These are phyloP conservation scores for Hypoxylon perforatum DNA, from an alignment of 495 filamentous ascomycete genomes.

Conservation along the genomic window DNA sequence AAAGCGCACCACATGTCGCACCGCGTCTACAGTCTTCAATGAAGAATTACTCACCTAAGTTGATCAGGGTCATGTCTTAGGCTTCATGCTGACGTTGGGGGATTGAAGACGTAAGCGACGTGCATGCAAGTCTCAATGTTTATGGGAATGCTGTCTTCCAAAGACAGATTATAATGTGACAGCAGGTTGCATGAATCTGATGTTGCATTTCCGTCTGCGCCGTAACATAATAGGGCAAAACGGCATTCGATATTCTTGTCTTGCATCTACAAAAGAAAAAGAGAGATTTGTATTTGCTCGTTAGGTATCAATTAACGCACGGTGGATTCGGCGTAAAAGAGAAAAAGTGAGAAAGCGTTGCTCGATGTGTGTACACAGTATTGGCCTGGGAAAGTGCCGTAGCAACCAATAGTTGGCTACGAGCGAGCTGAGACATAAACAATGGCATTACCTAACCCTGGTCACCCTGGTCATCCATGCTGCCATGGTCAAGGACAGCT, in stretches of 20 bases:
- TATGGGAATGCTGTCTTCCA: conserved; percentile 9
- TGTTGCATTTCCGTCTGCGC: conserved; percentile 40
- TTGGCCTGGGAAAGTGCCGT: conserved; percentile 25
- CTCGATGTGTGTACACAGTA: background rate
- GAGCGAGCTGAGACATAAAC: conserved; percentile 40
- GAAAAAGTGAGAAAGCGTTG: conserved; percentile 12
- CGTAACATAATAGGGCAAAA: conserved; percentile 34
- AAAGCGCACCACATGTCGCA: conserved; percentile 21
- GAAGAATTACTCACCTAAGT: conserved; percentile 36
- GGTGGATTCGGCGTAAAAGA: conserved; percentile 16
- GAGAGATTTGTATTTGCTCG: conserved; percentile 8
- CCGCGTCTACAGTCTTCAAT: conserved; percentile 11
- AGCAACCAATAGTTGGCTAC: conserved; percentile 33
- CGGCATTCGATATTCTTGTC: conserved; percentile 2
- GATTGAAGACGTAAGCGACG: conserved; percentile 30
- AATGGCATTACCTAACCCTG: conserved; percentile 34
- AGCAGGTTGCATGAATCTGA: conserved; percentile 21
- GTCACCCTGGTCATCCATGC: background rate
- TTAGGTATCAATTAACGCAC: background rate
- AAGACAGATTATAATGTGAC: conserved; percentile 29
- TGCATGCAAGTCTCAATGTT: conserved; percentile 22
- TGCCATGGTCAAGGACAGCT: conserved; percentile 1
- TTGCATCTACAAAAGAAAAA: background rate
- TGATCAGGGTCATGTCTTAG: conserved; percentile 37
- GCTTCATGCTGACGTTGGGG: conserved; percentile 41